Evolutionary conservation across 306 rosid genomes (phyloP), one percentile per base, ranked within the genome.

Genomic region (Fragaria nilgerrensis): DNA sequence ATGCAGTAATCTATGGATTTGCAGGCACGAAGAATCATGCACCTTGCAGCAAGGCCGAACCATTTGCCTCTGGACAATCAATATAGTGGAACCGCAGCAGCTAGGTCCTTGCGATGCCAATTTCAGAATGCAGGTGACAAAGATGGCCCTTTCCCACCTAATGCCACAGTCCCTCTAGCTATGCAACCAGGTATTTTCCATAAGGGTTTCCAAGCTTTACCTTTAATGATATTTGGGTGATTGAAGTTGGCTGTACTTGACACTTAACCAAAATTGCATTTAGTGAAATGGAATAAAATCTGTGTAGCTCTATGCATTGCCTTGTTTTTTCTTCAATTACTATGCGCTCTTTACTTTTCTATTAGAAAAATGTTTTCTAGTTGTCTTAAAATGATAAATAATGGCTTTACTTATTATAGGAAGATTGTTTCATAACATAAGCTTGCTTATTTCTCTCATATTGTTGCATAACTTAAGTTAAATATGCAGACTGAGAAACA

Each of bases 11-110:
- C 27, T 85, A 80, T 83, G 86, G 86, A 80, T 86, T 92, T 87
- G 83, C 97, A 96, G 99, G 99, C 99, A 81, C 95, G 19, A 41
- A 80, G 84, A 72, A 96, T 96, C 84, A 91, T 92, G 97, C 94
- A 91, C 73, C 89, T 96, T 23, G 99, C 99, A 41, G 86, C 96
- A 9, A 86, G 88, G 82, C 97, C 99, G 9, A 45, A 85, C 65
- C 86, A 80, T 50, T 70, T 82, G 43, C 81, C 81, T 64, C 84
- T 81, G 49, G 91, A 94, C 61, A 89, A 84, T 72, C 80, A 84
- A 25, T 29, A 75, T 83, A 85, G 82, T 82, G 88, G 85, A 78
- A 76, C 80, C 79, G 77, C 85, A 48, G 72, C 90, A 72, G 74
- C 77, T 74, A 82, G 89, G 83, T 69, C 96, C 75, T 82, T 87